phyloP scores from a whole-genome alignment of 2,329 filamentous ascomycete species.

The Allantophomopsis cytisporea region DNA sequence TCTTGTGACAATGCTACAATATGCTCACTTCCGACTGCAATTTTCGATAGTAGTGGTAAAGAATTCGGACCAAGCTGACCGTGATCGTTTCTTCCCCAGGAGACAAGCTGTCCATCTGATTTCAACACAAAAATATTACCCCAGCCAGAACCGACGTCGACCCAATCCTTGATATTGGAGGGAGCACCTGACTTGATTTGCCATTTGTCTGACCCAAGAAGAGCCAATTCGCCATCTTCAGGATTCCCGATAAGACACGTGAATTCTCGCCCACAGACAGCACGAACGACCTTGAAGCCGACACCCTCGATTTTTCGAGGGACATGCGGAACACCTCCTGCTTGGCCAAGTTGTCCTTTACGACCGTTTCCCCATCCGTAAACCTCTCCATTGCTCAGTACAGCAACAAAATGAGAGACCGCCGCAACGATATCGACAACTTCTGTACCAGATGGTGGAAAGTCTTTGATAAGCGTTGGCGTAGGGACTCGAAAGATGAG shows the following conservation, averaged over 20 bases:
- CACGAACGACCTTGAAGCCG: conserved; percentile 49
- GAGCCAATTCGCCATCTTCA: conserved; percentile 40
- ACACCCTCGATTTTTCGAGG: conserved; percentile 47
- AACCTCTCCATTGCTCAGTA: conserved; percentile 62
- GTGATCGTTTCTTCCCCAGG: conserved; percentile 79
- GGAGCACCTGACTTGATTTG: conserved; percentile 46
- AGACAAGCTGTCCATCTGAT: conserved; percentile 42
- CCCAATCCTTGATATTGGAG: conserved; percentile 39
- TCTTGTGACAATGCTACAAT: conserved; percentile 55
- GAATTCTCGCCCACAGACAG: conserved; percentile 74
- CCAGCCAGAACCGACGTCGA: conserved; percentile 67
- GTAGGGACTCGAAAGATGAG: conserved; percentile 32
- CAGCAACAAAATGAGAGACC: conserved; percentile 63
- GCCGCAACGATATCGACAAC: conserved; percentile 56
- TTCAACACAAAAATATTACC: conserved; percentile 62
- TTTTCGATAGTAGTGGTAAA: conserved; percentile 41
- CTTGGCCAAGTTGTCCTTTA: conserved; percentile 68
- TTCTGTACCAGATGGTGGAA: conserved; percentile 45
- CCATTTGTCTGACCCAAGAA: conserved; percentile 71
- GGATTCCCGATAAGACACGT: conserved; percentile 54
- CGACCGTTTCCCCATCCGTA: conserved; percentile 84
- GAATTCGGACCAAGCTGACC: conserved; percentile 59
- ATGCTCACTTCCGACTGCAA: conserved; percentile 88
- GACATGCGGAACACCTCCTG: conserved; percentile 34
- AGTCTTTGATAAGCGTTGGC: conserved; percentile 38